Base-by-base conservation (phyloP, 257 asterid species). In the Solanum paucissectum region DNA sequence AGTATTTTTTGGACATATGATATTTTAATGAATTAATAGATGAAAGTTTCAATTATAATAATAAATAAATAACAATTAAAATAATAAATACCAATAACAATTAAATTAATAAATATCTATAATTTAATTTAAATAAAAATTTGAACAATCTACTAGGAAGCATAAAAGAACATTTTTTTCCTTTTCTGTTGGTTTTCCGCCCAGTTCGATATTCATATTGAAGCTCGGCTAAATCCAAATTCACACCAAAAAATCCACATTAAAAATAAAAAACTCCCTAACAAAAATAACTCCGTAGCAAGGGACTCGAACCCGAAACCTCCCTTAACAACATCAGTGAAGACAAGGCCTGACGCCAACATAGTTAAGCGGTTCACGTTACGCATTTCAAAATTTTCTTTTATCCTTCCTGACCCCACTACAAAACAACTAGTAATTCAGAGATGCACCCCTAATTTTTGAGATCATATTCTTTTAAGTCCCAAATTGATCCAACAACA, bases 381-480 rank as follows among this genome's bases (percentile, higher is more conserved):
- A 92, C 86, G 75, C 75, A 86, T 90, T 93, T 90, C 93, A 92
- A 93, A 92, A 25, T n/a, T 52, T 91, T 90, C 85, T 91, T 87
- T 83, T 8, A 34, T 34, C 20, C 62, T 90, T 89, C 10, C 93
- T 91, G 93, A 82, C 88, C 86, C 42, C 86, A 29, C 69, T 16
- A 9, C 16, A 14, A 16, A 82, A 12, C 16, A 68, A 66, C 13
- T 38, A n/a, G n/a, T n/a, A 85, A 16, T 68, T 85, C 40, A 85
- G 23, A 86, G 82, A 32, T 12, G 9, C 42, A 12, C 69, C 75
- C 68, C 49, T 29, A 88, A 87, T 68, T 88, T 86, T 20, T 5
- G 14, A 82, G 4, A 46, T 82, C 86, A 82, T 29, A 49, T 68
- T 49, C 69, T 49, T 5, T 16, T 44, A 64, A 6, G 2, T 66